These are phyloP conservation scores for Candida sojae DNA, from an alignment of 1,139 yeast species.

Conservation along the genomic window DNA sequence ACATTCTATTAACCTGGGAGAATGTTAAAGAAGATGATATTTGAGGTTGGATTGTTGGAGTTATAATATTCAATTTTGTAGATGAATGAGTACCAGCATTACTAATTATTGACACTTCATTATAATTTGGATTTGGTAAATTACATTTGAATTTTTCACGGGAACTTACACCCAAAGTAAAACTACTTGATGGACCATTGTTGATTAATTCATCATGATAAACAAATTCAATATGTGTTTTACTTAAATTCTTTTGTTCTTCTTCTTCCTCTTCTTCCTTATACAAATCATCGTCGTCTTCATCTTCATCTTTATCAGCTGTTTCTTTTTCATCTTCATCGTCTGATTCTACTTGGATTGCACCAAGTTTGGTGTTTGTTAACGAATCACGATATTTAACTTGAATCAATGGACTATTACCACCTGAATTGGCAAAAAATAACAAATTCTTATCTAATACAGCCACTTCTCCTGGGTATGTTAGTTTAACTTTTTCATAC, in stretches of 20 bases:
- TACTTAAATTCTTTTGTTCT: constrained; percentile 26
- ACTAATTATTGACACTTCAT: constrained; percentile 67
- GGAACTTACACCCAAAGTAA: constrained; percentile 66
- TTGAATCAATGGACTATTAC: constrained; percentile 39
- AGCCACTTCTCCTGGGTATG: constrained; percentile 36
- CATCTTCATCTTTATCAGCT: constrained; percentile 22
- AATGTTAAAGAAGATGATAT: constrained; percentile 74
- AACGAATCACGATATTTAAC: constrained; percentile 25
- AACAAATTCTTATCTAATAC: constrained; percentile 36
- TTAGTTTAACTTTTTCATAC: constrained; percentile 24
- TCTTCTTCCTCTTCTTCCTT: constrained; percentile 39
- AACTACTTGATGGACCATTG: constrained; percentile 74
- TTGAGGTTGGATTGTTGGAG: constrained; percentile 64
- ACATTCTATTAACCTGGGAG: constrained; percentile 71
- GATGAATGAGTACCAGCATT: constrained; percentile 65
- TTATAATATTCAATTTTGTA: constrained; percentile 59
- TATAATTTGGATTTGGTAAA: constrained; percentile 64
- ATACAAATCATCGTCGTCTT: constrained; percentile 29
- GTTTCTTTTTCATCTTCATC: constrained; percentile 12
- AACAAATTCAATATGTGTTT: constrained; percentile 38
- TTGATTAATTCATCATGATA: constrained; percentile 59
- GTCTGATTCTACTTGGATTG: constrained; percentile 10
- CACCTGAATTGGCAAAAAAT: constrained; percentile 37
- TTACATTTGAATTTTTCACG: constrained; percentile 59
- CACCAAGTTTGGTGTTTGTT: neutral